Conservation (phyloP, 2,329 filamentous ascomycete species). For the Xylariaceae sp. region DNA sequence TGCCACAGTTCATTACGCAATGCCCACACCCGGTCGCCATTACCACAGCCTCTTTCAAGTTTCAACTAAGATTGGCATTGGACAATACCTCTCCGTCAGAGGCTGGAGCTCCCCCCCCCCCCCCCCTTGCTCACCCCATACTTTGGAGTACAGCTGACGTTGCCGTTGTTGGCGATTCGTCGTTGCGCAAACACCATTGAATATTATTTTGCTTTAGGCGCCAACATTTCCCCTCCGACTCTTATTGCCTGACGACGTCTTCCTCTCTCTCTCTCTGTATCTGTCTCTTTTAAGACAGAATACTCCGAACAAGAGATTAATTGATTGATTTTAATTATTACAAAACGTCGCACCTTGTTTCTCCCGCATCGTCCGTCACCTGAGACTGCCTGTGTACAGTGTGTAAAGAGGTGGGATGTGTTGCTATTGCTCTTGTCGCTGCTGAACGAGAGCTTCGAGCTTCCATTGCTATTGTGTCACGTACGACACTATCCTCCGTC, state of each 20-base stretch:
- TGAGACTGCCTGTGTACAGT: constrained; percentile 9
- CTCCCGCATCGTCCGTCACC: neutral
- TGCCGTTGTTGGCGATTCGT: constrained; percentile 8
- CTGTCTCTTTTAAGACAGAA: neutral
- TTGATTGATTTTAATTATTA: constrained; percentile 3
- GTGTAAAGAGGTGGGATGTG: constrained; percentile 20
- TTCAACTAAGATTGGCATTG: too few relatives aligned
- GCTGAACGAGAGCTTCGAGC: constrained; percentile 19
- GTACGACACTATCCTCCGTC: too few relatives aligned
- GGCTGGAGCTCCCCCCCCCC: constrained; percentile 6
- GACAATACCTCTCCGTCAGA: neutral
- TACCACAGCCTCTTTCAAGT: too few relatives aligned
- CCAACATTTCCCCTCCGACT: neutral
- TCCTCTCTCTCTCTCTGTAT: constrained; percentile 6
- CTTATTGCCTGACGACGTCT: neutral
- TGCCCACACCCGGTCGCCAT: too few relatives aligned
- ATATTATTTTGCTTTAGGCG: constrained; percentile 6
- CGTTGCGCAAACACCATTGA: neutral
- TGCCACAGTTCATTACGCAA: too few relatives aligned
- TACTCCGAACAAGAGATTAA: constrained; percentile 3
- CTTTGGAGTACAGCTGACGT: constrained; percentile 11
- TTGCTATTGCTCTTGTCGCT: too few relatives aligned
- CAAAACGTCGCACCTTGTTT: too few relatives aligned
- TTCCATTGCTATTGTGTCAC: too few relatives aligned
- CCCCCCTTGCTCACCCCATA: too few relatives aligned